phyloP scores from a whole-genome alignment of 805 yeast genomes.

The Barnettozyma sucrosica region DNA sequence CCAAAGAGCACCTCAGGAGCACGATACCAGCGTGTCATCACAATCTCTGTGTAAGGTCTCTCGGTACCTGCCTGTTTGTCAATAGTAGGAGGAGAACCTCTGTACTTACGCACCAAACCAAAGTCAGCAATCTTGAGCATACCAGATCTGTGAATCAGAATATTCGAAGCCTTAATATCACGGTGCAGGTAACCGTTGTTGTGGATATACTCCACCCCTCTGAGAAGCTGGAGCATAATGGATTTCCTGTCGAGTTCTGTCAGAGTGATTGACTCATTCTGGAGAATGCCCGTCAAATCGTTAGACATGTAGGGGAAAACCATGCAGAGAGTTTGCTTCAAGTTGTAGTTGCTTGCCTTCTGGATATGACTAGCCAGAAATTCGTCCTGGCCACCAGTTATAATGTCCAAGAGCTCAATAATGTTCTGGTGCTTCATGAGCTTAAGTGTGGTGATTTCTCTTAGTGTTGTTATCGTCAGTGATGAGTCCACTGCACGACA shows the following conservation, averaged over 20 bases:
- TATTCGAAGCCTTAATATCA: conserved; percentile 95
- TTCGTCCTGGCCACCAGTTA: conserved; percentile 40
- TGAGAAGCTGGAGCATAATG: conserved; percentile 68
- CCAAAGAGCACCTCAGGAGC: conserved; percentile 92
- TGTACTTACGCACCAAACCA: conserved; percentile 79
- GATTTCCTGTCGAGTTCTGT: conserved; percentile 71
- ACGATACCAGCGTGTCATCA: conserved; percentile 96
- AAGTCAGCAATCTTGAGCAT: conserved; percentile 88
- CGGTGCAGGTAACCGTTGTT: conserved; percentile 59
- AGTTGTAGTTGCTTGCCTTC: conserved; percentile 1
- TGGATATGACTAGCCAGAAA: conserved; percentile 14
- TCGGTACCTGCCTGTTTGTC: conserved; percentile 42
- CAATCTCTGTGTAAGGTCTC: conserved; percentile 52
- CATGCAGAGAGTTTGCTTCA: conserved; percentile 55
- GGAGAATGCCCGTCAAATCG: conserved; percentile 85
- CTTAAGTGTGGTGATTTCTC: conserved; percentile 84
- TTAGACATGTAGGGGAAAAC: conserved; percentile 90
- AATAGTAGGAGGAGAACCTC: conserved; percentile 52
- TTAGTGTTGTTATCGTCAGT: conserved; percentile 89
- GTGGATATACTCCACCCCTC: conserved; percentile 82
- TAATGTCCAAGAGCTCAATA: conserved; percentile 73
- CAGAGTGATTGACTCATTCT: conserved; percentile 64
- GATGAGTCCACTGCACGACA: conserved; percentile 38
- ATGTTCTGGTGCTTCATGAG: conserved; percentile 63
- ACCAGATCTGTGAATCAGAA: conserved; percentile 72